Percentiles rank a stretch among this genome's conserved stretches.
Conservation (phyloP, 2,329 filamentous ascomycete genomes). For the Trichoderma koningiopsis region DNA sequence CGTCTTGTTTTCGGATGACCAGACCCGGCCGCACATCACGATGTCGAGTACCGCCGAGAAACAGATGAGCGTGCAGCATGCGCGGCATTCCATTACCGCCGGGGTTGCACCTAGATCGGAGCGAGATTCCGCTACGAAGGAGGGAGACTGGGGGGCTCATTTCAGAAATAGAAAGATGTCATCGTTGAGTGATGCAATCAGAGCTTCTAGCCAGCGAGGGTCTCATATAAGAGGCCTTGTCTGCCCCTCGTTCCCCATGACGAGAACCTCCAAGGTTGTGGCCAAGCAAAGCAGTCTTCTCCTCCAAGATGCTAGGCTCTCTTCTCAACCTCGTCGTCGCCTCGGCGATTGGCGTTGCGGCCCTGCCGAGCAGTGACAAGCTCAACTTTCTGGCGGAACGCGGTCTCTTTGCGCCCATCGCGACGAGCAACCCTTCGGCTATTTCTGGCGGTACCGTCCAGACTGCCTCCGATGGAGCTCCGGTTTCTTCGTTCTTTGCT, state of each 20-base stretch:
- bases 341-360: slow-evolving; percentile 19
- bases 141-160: background rate
- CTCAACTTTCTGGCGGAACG: slow-evolving; percentile 18
- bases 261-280: background rate
- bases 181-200: slow-evolving; percentile 11
- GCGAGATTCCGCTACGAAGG: slow-evolving; percentile 18
- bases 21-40: background rate
- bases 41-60: slow-evolving; percentile 19
- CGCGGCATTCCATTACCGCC: slow-evolving; percentile 10
- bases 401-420: slow-evolving; percentile 29
- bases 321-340: slow-evolving; percentile 22
- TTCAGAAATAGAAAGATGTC: background rate
- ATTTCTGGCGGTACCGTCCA: slow-evolving; percentile 29
- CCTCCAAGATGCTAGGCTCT: slow-evolving; percentile 21
- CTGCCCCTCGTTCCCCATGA: background rate
- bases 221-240: slow-evolving; percentile 13
- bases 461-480: slow-evolving; percentile 26
- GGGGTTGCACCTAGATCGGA: slow-evolving; percentile 22
- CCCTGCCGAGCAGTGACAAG: slow-evolving; percentile 21
- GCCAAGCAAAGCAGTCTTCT: slow-evolving; percentile 14
- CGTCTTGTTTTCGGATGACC: background rate
- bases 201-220: background rate
- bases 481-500: slow-evolving; percentile 31
- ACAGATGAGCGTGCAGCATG: slow-evolving; percentile 16
- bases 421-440: slow-evolving; percentile 28